Percentiles rank a stretch among this genome's conserved stretches.
phyloP scores from a whole-genome alignment of 169 alveolate species.

The Condylostoma magnum region DNA sequence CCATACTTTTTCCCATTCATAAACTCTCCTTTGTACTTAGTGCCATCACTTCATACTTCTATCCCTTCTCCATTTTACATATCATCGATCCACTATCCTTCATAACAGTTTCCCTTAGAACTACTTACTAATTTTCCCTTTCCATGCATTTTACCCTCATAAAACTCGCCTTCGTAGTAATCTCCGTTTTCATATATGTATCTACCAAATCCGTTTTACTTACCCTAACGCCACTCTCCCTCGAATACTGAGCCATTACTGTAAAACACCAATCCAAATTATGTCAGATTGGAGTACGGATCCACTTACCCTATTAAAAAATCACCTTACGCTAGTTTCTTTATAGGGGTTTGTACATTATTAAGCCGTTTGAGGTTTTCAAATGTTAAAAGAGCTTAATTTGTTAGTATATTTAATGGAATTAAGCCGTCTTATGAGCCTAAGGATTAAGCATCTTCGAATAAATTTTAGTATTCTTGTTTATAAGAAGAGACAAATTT shows the following conservation, averaged over 20 bases:
- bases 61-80: not conserved
- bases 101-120: constrained; percentile 8
- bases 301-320: too few species aligned
- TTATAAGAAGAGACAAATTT: too few species aligned
- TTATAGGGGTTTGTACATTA: too few species aligned
- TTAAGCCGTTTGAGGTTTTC: too few species aligned
- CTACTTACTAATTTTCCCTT: not conserved
- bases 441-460: too few species aligned
- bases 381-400: too few species aligned
- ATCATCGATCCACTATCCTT: constrained; percentile 21
- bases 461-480: too few species aligned
- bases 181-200: constrained; percentile 14
- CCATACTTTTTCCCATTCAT: constrained; percentile 14
- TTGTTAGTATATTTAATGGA: too few species aligned
- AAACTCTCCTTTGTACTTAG: not conserved
- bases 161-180: constrained; percentile 13
- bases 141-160: constrained; percentile 19
- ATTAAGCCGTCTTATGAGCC: too few species aligned
- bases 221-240: constrained; percentile 15
- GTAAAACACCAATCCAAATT: constrained; percentile 12
- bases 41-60: not conserved
- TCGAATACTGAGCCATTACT: constrained; percentile 1
- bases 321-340: too few species aligned
- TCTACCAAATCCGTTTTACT: constrained; percentile 15
- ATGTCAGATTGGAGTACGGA: too few species aligned